Percentiles rank a stretch among this genome's conserved stretches.
These are phyloP conservation scores for Purshia tridentata DNA, from an alignment of 306 rosid genomes.

Conservation along the genomic window DNA sequence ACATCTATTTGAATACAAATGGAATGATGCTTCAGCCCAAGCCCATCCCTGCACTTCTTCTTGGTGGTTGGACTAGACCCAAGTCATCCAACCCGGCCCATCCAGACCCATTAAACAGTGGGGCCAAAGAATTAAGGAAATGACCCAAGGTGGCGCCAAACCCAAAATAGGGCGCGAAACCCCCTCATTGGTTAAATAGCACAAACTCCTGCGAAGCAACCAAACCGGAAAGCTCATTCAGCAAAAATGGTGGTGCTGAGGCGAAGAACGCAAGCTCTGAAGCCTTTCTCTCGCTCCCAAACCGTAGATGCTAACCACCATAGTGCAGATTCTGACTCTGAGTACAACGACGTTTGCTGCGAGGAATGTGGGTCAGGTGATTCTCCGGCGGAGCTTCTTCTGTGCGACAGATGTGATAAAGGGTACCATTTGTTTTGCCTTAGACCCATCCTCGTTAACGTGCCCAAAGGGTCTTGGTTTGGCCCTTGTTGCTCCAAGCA, in stretches of 20 bases:
- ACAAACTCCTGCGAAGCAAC: not conserved
- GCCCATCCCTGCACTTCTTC: not conserved
- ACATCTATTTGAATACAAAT: too few relatives aligned
- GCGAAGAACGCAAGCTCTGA: constrained; percentile 63
- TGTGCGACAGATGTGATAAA: constrained; percentile 72
- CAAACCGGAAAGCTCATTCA: not conserved
- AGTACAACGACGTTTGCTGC: constrained; percentile 36
- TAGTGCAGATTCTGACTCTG: constrained; percentile 9
- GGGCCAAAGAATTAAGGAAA: not conserved
- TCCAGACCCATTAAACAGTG: not conserved
- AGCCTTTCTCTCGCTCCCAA: constrained; percentile 25
- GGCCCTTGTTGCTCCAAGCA: constrained; percentile 59
- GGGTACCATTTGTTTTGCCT: constrained; percentile 84
- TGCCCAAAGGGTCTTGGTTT: constrained; percentile 77
- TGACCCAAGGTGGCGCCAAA: constrained; percentile 33
- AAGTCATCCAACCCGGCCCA: not conserved
- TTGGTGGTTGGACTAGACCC: not conserved
- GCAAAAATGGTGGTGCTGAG: constrained; percentile 26
- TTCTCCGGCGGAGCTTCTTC: constrained; percentile 59
- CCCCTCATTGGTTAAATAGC: not conserved
- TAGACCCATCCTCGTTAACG: constrained; percentile 59
- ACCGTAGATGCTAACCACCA: not conserved
- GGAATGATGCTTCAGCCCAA: not conserved
- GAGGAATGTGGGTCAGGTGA: constrained; percentile 60
- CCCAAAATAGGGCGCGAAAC: constrained; percentile 33